Conservation (phyloP, 1,139 yeast species). For the Scheffersomyces quercinus region DNA sequence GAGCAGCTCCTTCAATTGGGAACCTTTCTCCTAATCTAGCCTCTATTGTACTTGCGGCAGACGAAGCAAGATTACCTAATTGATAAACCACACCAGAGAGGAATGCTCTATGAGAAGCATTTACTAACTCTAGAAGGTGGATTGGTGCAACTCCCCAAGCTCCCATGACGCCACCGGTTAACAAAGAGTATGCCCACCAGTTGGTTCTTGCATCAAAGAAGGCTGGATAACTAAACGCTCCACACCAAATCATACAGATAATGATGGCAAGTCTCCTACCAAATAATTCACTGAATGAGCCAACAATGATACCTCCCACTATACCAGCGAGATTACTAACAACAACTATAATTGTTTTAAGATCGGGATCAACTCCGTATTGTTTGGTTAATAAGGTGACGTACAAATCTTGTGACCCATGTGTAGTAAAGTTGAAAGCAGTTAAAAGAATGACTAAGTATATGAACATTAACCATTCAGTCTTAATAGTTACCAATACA, state of each 20-base stretch:
- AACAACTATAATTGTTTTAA: conserved; percentile 45
- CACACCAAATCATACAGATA: conserved; percentile 27
- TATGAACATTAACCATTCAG: conserved; percentile 45
- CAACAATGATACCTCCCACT: conserved; percentile 52
- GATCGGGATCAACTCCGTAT: conserved; percentile 30
- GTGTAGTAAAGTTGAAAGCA: conserved; percentile 54
- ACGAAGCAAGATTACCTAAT: conserved; percentile 38
- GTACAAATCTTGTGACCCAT: conserved; percentile 56
- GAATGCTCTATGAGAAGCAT: conserved; percentile 35
- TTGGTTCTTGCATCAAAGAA: conserved; percentile 15
- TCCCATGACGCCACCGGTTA: conserved; percentile 35
- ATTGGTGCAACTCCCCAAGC: conserved; percentile 42
- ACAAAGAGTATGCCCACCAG: conserved; percentile 15
- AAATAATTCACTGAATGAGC: conserved; percentile 54
- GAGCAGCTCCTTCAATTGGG: conserved; percentile 18
- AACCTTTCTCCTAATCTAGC: conserved; percentile 31
- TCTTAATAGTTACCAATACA: conserved; percentile 23
- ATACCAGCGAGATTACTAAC: conserved; percentile 54
- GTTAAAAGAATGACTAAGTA: conserved; percentile 49
- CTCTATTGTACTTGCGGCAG: conserved; percentile 42
- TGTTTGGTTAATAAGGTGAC: conserved; percentile 51
- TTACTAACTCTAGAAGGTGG: conserved; percentile 37
- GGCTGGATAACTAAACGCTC: conserved; percentile 37
- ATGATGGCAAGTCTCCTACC: conserved; percentile 50
- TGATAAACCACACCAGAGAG: conserved; percentile 40